Evolutionary conservation across 208 protist genomes (phyloP).

Genomic region (Leishmania turanica): DNA sequence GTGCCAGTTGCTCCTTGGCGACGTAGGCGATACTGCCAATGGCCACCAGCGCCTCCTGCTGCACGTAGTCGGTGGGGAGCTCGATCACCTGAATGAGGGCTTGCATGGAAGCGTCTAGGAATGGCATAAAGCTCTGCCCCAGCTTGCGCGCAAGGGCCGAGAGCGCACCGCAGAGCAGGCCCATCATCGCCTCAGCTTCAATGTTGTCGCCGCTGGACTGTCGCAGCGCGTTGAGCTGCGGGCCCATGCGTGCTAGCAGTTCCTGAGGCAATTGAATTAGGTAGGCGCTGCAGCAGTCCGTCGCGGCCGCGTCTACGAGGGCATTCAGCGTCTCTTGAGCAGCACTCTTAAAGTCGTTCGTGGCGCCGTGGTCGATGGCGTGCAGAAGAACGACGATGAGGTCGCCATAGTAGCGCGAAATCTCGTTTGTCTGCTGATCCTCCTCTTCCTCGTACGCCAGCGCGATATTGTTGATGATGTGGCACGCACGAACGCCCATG

Average conservation of each 20-base stretch:
- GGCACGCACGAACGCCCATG: slow-evolving; percentile 92
- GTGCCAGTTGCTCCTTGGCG: slow-evolving; percentile 70
- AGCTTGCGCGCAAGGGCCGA: slow-evolving; percentile 80
- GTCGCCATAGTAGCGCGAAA: slow-evolving; percentile 89
- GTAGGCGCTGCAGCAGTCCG: slow-evolving; percentile 57
- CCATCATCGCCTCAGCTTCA: slow-evolving; percentile 77
- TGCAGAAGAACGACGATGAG: slow-evolving; percentile 63
- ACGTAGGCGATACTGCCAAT: slow-evolving; percentile 92
- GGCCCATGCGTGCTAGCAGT: slow-evolving; percentile 68
- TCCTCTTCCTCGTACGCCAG: slow-evolving; percentile 86
- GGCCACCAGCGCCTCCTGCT: slow-evolving; percentile 95
- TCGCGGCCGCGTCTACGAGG: slow-evolving; percentile 85
- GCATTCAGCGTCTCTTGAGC: slow-evolving; percentile 95
- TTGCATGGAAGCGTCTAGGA: slow-evolving; percentile 60
- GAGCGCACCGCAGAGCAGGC: slow-evolving; percentile 87
- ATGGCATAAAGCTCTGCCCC: slow-evolving; percentile 40
- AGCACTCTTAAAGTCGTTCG: slow-evolving; percentile 75
- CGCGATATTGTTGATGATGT: slow-evolving; percentile 95
- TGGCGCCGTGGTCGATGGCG: slow-evolving; percentile 74
- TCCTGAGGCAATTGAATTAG: slow-evolving; percentile 77
- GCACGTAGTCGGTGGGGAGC: slow-evolving; percentile 67
- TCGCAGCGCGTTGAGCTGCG: slow-evolving; percentile 35
- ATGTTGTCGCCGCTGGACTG: slow-evolving; percentile 25
- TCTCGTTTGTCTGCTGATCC: slow-evolving; percentile 69
- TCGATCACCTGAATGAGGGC: slow-evolving; percentile 61